Percentiles rank a stretch among this genome's conserved stretches.
These are phyloP conservation scores for Ceratobasidium sp. DNA, from an alignment of 1,284 basidiomycete species.

Conservation along the genomic window DNA sequence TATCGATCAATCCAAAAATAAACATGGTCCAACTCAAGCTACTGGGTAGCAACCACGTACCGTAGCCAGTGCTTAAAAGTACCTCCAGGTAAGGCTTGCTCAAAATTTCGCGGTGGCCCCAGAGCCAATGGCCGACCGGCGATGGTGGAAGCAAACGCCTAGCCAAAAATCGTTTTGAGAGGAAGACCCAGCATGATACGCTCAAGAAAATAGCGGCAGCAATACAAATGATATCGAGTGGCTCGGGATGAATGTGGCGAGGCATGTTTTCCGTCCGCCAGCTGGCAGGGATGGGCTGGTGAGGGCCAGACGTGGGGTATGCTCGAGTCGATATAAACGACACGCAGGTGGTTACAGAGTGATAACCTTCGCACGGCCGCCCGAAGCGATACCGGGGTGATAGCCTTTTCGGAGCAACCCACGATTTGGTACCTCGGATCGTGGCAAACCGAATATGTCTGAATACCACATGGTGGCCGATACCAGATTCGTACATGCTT, in stretches of 20 bases:
- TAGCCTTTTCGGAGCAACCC: too few species aligned
- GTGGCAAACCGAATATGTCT: too few species aligned
- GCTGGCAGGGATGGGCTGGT: neutral
- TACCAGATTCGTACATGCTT: neutral
- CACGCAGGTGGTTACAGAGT: too few species aligned
- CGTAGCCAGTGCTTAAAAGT: neutral
- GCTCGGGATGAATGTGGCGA: neutral
- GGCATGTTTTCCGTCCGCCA: neutral
- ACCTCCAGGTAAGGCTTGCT: conserved; percentile 2
- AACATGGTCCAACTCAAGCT: neutral
- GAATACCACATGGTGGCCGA: too few species aligned
- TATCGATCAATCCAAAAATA: neutral
- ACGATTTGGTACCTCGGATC: too few species aligned
- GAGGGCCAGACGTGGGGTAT: neutral
- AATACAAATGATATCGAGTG: neutral
- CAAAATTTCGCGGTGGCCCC: conserved; percentile 4
- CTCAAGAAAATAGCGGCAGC: neutral
- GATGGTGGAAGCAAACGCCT: conserved; percentile 13
- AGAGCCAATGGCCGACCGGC: conserved; percentile 13
- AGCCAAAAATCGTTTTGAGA: neutral
- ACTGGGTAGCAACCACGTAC: neutral
- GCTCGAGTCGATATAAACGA: too few species aligned
- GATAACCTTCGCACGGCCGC: too few species aligned
- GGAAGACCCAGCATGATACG: neutral
- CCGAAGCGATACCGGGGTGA: too few species aligned